A percentile compares a stretch with the other conserved stretches of the same genome.
These are phyloP conservation scores for Apostasia shenzhenica DNA, from an alignment of 106 monocot genomes.

Conservation along the genomic window DNA sequence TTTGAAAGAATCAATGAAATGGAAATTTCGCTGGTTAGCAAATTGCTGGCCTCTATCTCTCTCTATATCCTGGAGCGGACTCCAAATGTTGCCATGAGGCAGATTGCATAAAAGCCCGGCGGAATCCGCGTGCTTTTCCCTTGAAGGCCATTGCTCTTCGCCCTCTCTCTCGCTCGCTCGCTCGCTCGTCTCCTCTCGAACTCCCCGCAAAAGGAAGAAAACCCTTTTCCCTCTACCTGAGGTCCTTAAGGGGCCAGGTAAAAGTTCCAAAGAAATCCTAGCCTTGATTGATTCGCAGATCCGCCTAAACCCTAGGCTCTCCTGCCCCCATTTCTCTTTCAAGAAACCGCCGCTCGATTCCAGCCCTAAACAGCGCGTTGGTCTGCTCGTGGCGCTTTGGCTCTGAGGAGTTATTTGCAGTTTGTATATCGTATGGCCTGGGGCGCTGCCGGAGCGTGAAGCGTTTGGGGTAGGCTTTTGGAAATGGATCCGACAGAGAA, in stretches of 20 bases:
- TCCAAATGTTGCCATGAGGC: neutral
- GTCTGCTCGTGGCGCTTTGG: neutral
- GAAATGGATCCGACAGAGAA: constrained; percentile 32
- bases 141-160: too few species aligned
- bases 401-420: too few species aligned
- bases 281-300: neutral
- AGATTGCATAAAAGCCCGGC: neutral
- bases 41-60: too few species aligned
- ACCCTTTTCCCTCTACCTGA: too few species aligned
- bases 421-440: neutral
- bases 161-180: too few species aligned
- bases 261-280: too few species aligned
- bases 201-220: neutral
- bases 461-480: neutral
- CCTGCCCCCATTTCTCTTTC: neutral
- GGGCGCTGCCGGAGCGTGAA: neutral
- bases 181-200: neutral
- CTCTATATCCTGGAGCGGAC: neutral
- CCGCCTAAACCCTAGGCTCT: neutral
- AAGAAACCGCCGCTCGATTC: neutral
- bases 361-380: neutral
- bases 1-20: too few species aligned
- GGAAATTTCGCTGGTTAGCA: too few species aligned
- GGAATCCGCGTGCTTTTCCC: neutral
- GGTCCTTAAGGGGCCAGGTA: too few species aligned